Conservation (phyloP, 2,329 filamentous ascomycete genomes). For the Elsinoe batatas region DNA sequence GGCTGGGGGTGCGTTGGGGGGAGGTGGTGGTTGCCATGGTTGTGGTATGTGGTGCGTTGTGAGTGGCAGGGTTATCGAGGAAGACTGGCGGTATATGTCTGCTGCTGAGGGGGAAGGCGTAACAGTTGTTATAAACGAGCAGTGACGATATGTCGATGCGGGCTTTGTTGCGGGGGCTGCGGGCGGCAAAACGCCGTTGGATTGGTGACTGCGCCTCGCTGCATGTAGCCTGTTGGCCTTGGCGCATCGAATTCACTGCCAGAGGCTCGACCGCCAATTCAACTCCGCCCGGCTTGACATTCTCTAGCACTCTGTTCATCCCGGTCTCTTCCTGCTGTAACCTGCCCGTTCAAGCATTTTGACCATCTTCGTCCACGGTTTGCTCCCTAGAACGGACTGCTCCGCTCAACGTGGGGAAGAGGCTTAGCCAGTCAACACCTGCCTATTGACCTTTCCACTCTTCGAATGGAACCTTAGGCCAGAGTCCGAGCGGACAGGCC, state of each 20-base stretch:
- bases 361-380: not conserved
- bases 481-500: not conserved
- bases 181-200: not conserved
- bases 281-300: not conserved
- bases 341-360: not conserved
- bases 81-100: not conserved
- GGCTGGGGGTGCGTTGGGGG: not conserved
- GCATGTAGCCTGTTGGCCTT: not conserved
- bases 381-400: not conserved
- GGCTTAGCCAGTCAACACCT: not conserved
- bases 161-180: not conserved
- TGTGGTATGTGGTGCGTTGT: not conserved
- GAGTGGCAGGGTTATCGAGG: not conserved
- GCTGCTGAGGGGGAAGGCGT: not conserved
- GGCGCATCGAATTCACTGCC: not conserved
- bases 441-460: not conserved
- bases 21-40: constrained; percentile 2
- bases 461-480: not conserved
- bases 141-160: not conserved
- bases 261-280: not conserved
- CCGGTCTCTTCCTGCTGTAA: not conserved
- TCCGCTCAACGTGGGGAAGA: not conserved
- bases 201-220: not conserved
- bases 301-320: not conserved
- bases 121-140: not conserved